Conservation (phyloP, 108 stramenopile species). For the Schizochytrium sp. region DNA sequence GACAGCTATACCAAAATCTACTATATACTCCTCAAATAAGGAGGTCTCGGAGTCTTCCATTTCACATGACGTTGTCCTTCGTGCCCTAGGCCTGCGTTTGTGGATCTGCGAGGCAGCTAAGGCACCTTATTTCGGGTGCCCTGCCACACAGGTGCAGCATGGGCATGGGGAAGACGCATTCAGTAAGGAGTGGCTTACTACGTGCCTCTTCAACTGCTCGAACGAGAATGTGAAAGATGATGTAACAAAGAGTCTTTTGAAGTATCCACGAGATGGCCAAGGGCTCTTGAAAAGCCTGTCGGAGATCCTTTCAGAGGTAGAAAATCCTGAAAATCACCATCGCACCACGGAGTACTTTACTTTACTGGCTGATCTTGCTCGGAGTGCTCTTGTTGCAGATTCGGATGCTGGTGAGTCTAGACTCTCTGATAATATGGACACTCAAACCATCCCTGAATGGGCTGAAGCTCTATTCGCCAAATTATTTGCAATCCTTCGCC, state of each 20-base stretch:
- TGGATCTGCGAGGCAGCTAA: not conserved
- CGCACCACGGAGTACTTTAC: constrained; percentile 15
- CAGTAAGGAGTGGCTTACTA: not conserved
- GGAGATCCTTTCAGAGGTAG: not conserved
- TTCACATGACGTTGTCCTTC: not conserved
- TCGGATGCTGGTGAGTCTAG: not conserved
- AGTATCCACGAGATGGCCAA: not conserved
- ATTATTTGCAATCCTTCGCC: not conserved
- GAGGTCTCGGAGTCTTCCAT: not conserved
- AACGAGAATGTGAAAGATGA: not conserved
- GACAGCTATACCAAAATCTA: not conserved
- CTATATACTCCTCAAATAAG: no score
- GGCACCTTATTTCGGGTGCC: not conserved
- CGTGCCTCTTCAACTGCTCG: not conserved
- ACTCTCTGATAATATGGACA: not conserved
- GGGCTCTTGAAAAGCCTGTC: not conserved
- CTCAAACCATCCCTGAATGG: not conserved
- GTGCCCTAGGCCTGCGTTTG: not conserved
- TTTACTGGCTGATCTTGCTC: not conserved
- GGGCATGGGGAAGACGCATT: not conserved
- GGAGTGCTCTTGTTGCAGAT: not conserved
- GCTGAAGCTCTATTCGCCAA: not conserved
- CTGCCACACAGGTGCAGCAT: not conserved
- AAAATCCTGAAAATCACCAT: not conserved
- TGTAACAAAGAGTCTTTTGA: not conserved